Evolutionary conservation across 352 stramenopile species (phyloP).

Genomic region (Phytopythium kandeliae): DNA sequence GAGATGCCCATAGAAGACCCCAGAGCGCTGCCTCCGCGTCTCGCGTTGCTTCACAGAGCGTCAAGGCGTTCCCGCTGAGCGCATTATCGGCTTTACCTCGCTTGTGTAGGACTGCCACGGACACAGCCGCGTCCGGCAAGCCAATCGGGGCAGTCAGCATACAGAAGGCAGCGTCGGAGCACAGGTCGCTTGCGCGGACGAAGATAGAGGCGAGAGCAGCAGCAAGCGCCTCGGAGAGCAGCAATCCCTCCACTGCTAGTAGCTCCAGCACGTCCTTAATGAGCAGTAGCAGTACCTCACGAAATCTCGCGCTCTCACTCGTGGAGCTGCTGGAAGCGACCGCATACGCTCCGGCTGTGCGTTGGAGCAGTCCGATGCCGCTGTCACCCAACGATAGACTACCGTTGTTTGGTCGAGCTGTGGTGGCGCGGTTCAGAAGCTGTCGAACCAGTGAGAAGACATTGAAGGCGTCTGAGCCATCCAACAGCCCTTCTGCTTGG

Average conservation of each 20-base stretch:
- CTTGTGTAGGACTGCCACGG: too few relatives aligned
- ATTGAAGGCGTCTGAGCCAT: not conserved
- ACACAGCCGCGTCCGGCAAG: too few relatives aligned
- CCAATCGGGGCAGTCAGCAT: not conserved
- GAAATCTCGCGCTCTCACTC: conserved; percentile 7
- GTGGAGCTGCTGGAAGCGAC: not conserved
- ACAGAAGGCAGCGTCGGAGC: not conserved
- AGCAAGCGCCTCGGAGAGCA: not conserved
- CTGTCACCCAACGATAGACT: not conserved
- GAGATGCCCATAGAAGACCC: not conserved
- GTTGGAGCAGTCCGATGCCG: not conserved
- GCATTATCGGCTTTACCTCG: too few relatives aligned
- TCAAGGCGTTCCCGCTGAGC: not conserved
- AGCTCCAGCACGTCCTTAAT: conserved; percentile 22
- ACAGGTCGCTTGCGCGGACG: too few relatives aligned
- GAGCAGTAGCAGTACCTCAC: conserved; percentile 24
- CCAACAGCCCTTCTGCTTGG: not conserved
- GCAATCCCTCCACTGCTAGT: conserved; percentile 3
- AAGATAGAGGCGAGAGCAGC: not conserved
- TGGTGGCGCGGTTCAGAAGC: not conserved
- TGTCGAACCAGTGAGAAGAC: not conserved
- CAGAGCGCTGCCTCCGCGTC: not conserved
- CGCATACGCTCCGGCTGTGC: conserved; percentile 4
- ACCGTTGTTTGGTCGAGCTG: not conserved
- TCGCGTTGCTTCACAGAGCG: not conserved